Evolutionary conservation across 2,329 filamentous ascomycete species (phyloP).

Genomic region (Fusarium palustre): DNA sequence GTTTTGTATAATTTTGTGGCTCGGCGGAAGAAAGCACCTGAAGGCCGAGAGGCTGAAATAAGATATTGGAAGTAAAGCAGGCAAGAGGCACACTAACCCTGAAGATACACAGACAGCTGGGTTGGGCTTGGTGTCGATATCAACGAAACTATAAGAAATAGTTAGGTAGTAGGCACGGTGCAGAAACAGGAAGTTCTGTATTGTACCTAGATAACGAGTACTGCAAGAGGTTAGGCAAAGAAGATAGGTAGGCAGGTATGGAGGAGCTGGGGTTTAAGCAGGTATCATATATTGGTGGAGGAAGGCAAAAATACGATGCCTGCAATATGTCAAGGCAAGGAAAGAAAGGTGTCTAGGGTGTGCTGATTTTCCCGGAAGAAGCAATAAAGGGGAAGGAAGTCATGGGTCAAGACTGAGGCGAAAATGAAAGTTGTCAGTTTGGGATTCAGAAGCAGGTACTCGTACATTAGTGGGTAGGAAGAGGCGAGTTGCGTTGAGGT

Average conservation of each 20-base stretch:
- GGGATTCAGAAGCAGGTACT: neutral
- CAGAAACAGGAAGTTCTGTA: neutral
- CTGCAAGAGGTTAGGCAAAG: neutral
- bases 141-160: conserved; percentile 2
- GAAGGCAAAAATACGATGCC: conserved; percentile 1
- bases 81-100: neutral
- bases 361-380: conserved; percentile 8
- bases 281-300: conserved; percentile 24
- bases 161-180: neutral
- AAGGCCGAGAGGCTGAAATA: neutral
- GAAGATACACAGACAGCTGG: neutral
- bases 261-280: conserved; percentile 8
- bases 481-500: neutral
- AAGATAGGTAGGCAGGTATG: neutral
- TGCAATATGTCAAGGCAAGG: neutral
- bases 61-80: neutral
- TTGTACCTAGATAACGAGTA: neutral
- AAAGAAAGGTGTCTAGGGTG: neutral
- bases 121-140: conserved; percentile 3
- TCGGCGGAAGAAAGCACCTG: neutral
- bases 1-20: neutral
- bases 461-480: neutral
- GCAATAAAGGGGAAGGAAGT: conserved; percentile 21
- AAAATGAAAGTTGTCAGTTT: conserved; percentile 17
- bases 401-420: conserved; percentile 17